Evolutionary conservation across 164 flowering plant species (phyloP).

Genomic region (Dillenia suffruticosa): DNA sequence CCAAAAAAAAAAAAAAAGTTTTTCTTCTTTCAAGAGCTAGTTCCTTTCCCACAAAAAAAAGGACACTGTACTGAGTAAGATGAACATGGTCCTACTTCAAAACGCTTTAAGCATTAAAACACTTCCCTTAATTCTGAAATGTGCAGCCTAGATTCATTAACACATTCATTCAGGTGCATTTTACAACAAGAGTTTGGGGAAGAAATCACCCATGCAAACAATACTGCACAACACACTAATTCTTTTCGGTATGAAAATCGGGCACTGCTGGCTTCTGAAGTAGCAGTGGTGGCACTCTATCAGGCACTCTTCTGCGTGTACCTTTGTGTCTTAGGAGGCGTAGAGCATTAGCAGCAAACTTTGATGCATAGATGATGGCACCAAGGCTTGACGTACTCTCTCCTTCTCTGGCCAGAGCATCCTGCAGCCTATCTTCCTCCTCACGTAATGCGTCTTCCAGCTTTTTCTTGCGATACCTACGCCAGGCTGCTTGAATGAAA

Average conservation of each 20-base stretch:
- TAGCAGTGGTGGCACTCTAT: constrained; percentile 36
- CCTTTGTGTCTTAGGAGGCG: constrained; percentile 35
- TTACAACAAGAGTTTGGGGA: too few species aligned
- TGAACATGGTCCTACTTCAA: too few species aligned
- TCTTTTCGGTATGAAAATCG: constrained; percentile 19
- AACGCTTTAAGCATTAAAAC: too few species aligned
- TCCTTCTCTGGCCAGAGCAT: constrained; percentile 55
- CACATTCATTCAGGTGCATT: too few species aligned
- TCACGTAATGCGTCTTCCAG: constrained; percentile 57
- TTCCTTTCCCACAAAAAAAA: too few species aligned
- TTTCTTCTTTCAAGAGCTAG: too few species aligned
- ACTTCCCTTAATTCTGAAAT: too few species aligned
- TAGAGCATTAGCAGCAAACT: constrained; percentile 75
- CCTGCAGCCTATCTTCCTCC: constrained; percentile 70
- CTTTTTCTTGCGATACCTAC: constrained; percentile 64
- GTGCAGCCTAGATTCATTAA: too few species aligned
- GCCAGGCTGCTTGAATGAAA: constrained; percentile 92
- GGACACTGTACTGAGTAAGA: too few species aligned
- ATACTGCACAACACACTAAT: too few species aligned
- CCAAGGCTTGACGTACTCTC: constrained; percentile 72
- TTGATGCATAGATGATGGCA: constrained; percentile 76
- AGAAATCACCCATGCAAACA: too few species aligned
- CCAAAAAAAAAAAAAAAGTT: too few species aligned
- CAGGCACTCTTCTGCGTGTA: constrained; percentile 33
- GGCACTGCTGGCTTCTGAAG: constrained; percentile 59